These are phyloP conservation scores for Cryptococcus sp. DNA, from an alignment of 1,284 basidiomycete species.

Conservation along the genomic window DNA sequence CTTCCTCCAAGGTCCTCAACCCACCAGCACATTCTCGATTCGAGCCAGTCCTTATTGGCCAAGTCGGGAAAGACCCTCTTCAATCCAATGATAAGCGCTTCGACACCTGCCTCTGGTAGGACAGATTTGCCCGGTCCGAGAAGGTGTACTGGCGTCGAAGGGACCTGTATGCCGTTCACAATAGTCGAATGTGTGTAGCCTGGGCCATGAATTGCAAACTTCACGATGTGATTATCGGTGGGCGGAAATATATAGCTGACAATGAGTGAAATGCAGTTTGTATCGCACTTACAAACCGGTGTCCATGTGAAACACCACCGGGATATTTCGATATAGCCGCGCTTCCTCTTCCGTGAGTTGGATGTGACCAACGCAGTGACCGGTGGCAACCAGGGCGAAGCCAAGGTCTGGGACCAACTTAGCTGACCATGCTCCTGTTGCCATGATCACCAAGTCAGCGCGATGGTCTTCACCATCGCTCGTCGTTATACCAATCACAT, in stretches of 20 bases:
- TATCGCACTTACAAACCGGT: constrained; percentile 74
- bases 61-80: constrained; percentile 24
- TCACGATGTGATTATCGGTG: constrained; percentile 33
- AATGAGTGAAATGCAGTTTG: constrained; percentile 54
- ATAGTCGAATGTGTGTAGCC: constrained; percentile 36
- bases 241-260: constrained; percentile 32
- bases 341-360: constrained; percentile 67
- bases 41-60: constrained; percentile 17
- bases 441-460: constrained; percentile 37
- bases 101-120: constrained; percentile 2
- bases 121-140: background rate
- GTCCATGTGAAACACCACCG: constrained; percentile 70
- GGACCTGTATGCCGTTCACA: constrained; percentile 5
- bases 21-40: constrained; percentile 29
- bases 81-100: constrained; percentile 13
- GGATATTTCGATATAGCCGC: constrained; percentile 60
- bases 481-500: constrained; percentile 63
- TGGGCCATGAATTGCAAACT: constrained; percentile 47
- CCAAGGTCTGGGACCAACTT: constrained; percentile 19
- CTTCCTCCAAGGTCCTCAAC: background rate
- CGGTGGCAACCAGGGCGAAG: constrained; percentile 18
- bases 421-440: constrained; percentile 44
- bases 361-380: constrained; percentile 70
- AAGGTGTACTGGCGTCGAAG: constrained; percentile 11
- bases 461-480: constrained; percentile 57